A percentile compares a stretch with the other conserved stretches of the same genome.
Evolutionary conservation across 305 asterid genomes (phyloP).

Genomic region (Rubia occidens): DNA sequence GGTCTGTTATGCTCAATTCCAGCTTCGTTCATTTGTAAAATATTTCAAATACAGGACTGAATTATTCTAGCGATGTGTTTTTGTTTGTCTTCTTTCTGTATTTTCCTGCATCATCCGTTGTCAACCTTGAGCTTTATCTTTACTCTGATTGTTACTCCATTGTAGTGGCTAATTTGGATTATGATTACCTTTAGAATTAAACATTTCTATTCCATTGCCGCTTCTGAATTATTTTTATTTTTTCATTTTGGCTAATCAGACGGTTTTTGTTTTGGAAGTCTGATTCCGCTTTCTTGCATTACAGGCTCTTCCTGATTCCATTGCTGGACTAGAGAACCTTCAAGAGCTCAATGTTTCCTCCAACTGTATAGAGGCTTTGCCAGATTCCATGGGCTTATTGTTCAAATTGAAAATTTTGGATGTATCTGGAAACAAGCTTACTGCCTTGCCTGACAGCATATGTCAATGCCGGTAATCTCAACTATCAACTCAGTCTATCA

Average conservation of each 20-base stretch:
- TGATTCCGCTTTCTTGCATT: slow-evolving; percentile 11
- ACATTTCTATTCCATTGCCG: neutral
- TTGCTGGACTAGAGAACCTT: slow-evolving; percentile 68
- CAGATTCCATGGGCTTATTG: slow-evolving; percentile 76
- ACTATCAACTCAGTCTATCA: neutral
- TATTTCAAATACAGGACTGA: too few species aligned
- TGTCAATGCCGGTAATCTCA: slow-evolving; percentile 64
- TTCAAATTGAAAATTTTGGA: slow-evolving; percentile 53
- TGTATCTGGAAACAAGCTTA: slow-evolving; percentile 70
- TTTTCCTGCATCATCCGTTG: neutral
- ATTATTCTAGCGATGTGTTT: neutral
- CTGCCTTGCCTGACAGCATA: slow-evolving; percentile 78
- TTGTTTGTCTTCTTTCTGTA: neutral
- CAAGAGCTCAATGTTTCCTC: slow-evolving; percentile 77
- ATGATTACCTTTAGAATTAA: neutral
- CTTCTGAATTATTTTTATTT: slow-evolving; percentile 27
- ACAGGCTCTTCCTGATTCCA: slow-evolving; percentile 74
- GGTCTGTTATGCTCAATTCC: neutral
- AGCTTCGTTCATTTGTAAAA: too few species aligned
- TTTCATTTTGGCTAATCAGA: neutral
- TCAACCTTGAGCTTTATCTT: neutral
- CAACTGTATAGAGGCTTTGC: slow-evolving; percentile 58
- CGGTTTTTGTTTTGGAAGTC: slow-evolving; percentile 19
- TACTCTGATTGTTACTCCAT: neutral
- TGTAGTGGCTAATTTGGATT: neutral